These are phyloP conservation scores for Nicotiana paniculata DNA, from an alignment of 257 asterid species.

Conservation along the genomic window DNA sequence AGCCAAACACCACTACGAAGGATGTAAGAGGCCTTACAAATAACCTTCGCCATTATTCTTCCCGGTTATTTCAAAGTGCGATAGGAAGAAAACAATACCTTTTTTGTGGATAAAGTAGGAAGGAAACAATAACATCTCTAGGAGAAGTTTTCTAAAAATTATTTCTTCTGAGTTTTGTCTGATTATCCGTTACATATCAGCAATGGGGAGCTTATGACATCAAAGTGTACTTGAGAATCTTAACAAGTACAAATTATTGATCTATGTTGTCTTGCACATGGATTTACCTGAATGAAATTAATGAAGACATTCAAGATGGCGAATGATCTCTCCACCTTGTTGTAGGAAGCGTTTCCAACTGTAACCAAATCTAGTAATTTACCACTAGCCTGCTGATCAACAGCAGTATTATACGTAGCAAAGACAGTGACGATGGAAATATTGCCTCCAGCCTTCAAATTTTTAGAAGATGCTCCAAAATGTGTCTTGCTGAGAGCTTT, in stretches of 20 bases:
- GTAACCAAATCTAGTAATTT: conserved; percentile 49
- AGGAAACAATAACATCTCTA: background rate
- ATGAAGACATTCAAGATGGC: conserved; percentile 70
- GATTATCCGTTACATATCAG: background rate
- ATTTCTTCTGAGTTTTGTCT: background rate
- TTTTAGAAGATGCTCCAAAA: conserved; percentile 16
- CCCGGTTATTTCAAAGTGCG: background rate
- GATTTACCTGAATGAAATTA: conserved; percentile 76
- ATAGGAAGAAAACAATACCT: background rate
- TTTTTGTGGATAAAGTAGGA: background rate
- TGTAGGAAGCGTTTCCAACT: conserved; percentile 65
- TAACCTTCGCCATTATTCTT: background rate
- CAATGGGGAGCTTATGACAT: background rate
- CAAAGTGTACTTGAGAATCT: background rate
- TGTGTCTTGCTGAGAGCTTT: conserved; percentile 65
- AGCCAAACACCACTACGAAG: background rate
- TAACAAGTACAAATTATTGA: background rate
- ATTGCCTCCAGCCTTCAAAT: conserved; percentile 24
- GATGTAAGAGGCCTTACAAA: background rate
- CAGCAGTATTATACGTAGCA: conserved; percentile 53
- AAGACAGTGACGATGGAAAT: conserved; percentile 72
- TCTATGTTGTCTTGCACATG: background rate
- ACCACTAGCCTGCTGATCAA: conserved; percentile 23
- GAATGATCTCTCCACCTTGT: conserved; percentile 72
- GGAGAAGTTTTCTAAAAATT: background rate